A percentile compares a stretch with the other conserved stretches of the same genome.
These are phyloP conservation scores for Chamaecyparis obtusa DNA, from an alignment of 75 land plant species.

Conservation along the genomic window DNA sequence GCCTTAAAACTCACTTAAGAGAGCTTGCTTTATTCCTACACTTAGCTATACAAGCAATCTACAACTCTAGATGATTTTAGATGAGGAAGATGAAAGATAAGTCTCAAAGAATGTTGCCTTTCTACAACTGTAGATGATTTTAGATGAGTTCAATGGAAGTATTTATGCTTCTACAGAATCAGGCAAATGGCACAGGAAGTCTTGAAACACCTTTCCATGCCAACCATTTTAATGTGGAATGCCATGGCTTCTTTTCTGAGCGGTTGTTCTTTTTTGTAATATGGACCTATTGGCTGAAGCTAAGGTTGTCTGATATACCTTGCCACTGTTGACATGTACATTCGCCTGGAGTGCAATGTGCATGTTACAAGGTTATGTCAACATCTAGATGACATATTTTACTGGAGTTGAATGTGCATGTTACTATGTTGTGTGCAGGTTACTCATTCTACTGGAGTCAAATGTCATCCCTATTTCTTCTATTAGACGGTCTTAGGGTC, in stretches of 20 bases:
- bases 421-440: no score
- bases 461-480: no score
- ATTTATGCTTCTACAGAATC: neutral
- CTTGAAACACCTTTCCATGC: neutral
- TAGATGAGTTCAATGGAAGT: neutral
- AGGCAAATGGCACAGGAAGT: neutral
- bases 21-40: neutral
- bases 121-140: neutral
- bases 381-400: neutral
- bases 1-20: neutral
- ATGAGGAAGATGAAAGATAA: neutral
- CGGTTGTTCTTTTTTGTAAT: no score
- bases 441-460: no score
- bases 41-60: neutral
- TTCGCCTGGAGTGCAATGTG: neutral
- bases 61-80: neutral
- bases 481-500: no score
- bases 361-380: neutral
- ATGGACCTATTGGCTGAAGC: no score
- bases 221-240: neutral
- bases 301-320: neutral
- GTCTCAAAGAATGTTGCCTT: neutral
- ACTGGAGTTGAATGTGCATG: neutral
- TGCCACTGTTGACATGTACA: neutral
- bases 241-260: no score